Evolutionary conservation across 345 rosid species (phyloP).

Genomic region (Citrus trifoliata): DNA sequence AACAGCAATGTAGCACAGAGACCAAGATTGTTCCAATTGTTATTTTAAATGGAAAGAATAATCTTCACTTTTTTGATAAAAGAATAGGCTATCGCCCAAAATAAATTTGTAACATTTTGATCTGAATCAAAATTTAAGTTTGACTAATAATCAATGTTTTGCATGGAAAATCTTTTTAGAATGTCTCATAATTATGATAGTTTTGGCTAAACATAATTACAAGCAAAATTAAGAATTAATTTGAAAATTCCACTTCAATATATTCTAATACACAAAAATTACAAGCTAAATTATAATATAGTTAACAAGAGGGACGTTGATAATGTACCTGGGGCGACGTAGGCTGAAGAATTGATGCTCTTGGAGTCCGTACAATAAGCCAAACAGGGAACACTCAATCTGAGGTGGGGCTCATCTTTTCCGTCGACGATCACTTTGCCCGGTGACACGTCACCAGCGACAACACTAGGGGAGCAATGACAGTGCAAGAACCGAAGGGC

Average conservation of each 20-base stretch:
- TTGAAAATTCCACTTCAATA: background rate
- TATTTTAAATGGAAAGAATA: background rate
- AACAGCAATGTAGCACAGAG: background rate
- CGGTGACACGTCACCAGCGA: conserved; percentile 51
- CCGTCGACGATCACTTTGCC: conserved; percentile 50
- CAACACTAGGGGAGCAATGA: conserved; percentile 27
- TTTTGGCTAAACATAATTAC: background rate
- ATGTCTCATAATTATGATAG: background rate
- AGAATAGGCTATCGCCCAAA: background rate
- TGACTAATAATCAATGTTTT: conserved; percentile 6
- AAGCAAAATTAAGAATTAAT: background rate
- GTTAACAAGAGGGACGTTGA: background rate
- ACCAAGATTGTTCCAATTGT: background rate
- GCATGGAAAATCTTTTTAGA: conserved; percentile 1
- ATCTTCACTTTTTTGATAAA: too few species aligned
- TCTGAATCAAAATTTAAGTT: conserved; percentile 14
- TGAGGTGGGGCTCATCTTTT: conserved; percentile 49
- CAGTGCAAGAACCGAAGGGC: conserved; percentile 63
- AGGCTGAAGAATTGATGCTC: conserved; percentile 37
- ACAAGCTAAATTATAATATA: background rate
- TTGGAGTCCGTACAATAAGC: conserved; percentile 27
- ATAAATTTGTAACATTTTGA: background rate
- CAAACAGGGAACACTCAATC: conserved; percentile 34
- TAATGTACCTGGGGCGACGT: conserved; percentile 63
- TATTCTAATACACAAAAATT: background rate